Base-by-base conservation (phyloP, 768 basidiomycete species). In the Multifurca ochricompacta region DNA sequence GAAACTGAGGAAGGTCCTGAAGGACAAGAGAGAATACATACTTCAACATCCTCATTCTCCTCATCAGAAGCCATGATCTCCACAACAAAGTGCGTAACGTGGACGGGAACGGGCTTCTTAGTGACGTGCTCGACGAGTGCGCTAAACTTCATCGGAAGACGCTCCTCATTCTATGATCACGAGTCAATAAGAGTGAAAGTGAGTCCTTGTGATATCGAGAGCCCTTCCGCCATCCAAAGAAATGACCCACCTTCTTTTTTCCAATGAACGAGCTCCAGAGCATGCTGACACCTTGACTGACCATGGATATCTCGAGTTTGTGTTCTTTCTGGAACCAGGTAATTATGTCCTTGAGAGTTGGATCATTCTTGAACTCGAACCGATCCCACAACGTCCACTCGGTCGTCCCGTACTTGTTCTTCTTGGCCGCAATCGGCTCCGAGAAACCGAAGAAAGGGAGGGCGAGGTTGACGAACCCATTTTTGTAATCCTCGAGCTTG, bases 301-400 rank as follows among this genome's bases (percentile, higher is more conserved):
- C 90, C 96, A 99, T 99, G 48, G 82, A 83, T 48, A 98, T 76
- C 34, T 92, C 85, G 31, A 98, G 82, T 30, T 83, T 83, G 69
- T 98, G 89, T 55, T 86, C 78, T 45, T 75, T 75, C 72, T 82
- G 74, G 81, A 98, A 97, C 80, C 81, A 91, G 50, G 79, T 68
- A 30, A 95, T 69, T 66, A 99, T 81, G 16, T 96, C 85, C 64
- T 84, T 74, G 56, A 99, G 77, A 4, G 92, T 90, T 4, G 93
- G 90, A 67, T 98, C 84, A 63, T 85, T 82, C 65, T 81, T 77
- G 70, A 99, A 90, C 69, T 91, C 87, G 73, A 98, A 91, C 49
- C 95, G 84, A 71, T 98, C 93, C 95, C 95, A 98, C 36, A 99
- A 77, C 4, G 96, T 97, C 95, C 95, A 99, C 60, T 95, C 91